phyloP scores from a whole-genome alignment of 768 basidiomycete genomes.

The Hericium erinaceus region DNA sequence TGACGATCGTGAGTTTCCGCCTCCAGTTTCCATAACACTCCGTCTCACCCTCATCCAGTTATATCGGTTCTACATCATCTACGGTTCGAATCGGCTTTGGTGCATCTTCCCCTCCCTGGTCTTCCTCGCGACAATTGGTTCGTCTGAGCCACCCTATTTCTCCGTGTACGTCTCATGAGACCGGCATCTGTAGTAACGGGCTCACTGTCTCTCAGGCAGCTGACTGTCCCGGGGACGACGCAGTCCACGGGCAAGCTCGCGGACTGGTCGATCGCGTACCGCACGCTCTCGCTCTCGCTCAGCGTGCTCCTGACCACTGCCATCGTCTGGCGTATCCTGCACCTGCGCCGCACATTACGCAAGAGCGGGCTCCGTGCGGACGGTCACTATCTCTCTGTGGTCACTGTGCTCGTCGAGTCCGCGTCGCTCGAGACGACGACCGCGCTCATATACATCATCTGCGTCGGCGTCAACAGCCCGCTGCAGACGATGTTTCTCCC shows the following conservation, averaged over 20 bases:
- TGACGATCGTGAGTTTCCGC: neutral
- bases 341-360: neutral
- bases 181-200: slow-evolving; percentile 5
- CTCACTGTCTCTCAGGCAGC: slow-evolving; percentile 12
- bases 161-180: neutral
- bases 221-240: slow-evolving; percentile 6
- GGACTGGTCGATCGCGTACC: slow-evolving; percentile 12
- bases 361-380: neutral
- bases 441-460: slow-evolving; percentile 9
- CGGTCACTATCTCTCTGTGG: neutral
- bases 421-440: slow-evolving; percentile 9
- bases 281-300: slow-evolving; percentile 13
- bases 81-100: neutral
- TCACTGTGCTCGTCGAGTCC: slow-evolving; percentile 8
- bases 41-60: neutral
- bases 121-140: neutral
- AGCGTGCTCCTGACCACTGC: slow-evolving; percentile 7
- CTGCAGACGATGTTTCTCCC: slow-evolving; percentile 11
- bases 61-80: slow-evolving; percentile 1
- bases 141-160: neutral
- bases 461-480: slow-evolving; percentile 10
- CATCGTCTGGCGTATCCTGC: slow-evolving; percentile 7
- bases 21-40: neutral
- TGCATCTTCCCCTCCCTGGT: neutral
- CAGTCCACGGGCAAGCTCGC: slow-evolving; percentile 1